Percentiles rank a stretch among this genome's conserved stretches.
These are phyloP conservation scores for Scheffersomyces insectosa DNA, from an alignment of 1,139 yeast genomes.

Conservation along the genomic window DNA sequence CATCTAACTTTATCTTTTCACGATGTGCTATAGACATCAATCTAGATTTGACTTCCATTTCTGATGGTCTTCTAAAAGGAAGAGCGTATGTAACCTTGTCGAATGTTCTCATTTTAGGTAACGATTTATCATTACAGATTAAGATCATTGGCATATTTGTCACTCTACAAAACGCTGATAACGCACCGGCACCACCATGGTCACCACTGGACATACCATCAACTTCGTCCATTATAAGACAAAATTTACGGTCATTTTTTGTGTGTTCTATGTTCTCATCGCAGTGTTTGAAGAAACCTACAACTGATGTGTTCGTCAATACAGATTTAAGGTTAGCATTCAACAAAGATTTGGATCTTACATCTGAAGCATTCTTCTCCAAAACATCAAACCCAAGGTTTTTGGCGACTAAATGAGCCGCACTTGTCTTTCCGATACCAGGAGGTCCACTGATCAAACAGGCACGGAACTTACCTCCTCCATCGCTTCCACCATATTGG, in stretches of 20 bases:
- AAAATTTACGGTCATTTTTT: slow-evolving; percentile 51
- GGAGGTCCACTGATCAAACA: slow-evolving; percentile 86
- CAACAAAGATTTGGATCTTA: slow-evolving; percentile 77
- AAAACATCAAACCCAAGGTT: slow-evolving; percentile 69
- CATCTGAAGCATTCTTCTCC: slow-evolving; percentile 86
- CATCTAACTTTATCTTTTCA: slow-evolving; percentile 79
- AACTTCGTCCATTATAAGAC: slow-evolving; percentile 96
- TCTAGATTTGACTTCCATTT: slow-evolving; percentile 76
- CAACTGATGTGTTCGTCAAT: slow-evolving; percentile 78
- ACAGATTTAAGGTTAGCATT: slow-evolving; percentile 70
- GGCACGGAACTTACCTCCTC: slow-evolving; percentile 71
- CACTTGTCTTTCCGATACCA: slow-evolving; percentile 80
- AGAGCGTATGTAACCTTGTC: slow-evolving; percentile 83
- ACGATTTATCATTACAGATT: slow-evolving; percentile 88
- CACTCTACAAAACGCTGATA: slow-evolving; percentile 81
- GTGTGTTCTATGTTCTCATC: slow-evolving; percentile 17
- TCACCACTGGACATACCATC: slow-evolving; percentile 99
- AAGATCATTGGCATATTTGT: slow-evolving; percentile 89
- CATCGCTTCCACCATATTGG: slow-evolving; percentile 57
- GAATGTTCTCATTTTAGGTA: slow-evolving; percentile 96
- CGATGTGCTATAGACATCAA: slow-evolving; percentile 88
- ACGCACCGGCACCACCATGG: slow-evolving; percentile 96
- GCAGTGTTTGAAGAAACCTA: slow-evolving; percentile 64
- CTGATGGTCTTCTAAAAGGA: slow-evolving; percentile 87
- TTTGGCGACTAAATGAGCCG: slow-evolving; percentile 73